Conservation (phyloP, 441 rosid genomes). For the Mallotus repandus region DNA sequence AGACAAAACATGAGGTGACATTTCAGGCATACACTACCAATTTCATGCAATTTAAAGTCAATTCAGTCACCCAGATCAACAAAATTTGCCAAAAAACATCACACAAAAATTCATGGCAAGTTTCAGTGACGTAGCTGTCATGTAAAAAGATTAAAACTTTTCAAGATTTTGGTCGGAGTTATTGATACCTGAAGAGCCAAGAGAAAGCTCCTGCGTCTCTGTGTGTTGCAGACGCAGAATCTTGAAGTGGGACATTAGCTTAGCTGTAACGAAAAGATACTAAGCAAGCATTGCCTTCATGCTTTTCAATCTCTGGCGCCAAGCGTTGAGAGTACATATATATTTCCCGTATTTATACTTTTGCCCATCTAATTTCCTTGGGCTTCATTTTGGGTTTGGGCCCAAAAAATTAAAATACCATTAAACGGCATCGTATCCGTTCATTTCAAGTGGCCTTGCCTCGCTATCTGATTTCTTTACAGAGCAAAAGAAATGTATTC, state of each 20-base stretch:
- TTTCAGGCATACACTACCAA: not conserved
- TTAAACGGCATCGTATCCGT: not conserved
- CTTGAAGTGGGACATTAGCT: conserved; percentile 10
- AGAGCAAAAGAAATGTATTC: conserved; percentile 32
- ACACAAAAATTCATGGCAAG: not conserved
- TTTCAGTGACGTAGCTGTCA: not conserved
- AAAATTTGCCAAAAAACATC: not conserved
- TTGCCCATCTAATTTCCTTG: not conserved
- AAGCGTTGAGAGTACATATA: not conserved
- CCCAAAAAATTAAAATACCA: not conserved
- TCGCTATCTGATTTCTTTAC: not conserved
- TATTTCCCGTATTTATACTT: not conserved
- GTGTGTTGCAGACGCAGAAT: not conserved
- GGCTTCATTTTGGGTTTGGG: not conserved
- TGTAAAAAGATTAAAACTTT: not conserved
- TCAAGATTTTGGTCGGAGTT: not conserved
- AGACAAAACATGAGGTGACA: not conserved
- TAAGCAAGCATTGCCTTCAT: not conserved
- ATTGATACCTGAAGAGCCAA: conserved; percentile 8
- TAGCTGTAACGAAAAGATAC: conserved; percentile 1
- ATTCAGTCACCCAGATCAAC: not conserved
- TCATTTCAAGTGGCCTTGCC: not conserved
- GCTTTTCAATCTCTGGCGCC: not conserved
- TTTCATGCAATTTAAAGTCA: not conserved
- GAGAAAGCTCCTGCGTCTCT: not conserved